A percentile compares a stretch with the other conserved stretches of the same genome.
Conservation (phyloP, 495 filamentous ascomycete species). For the Neurospora sp. region DNA sequence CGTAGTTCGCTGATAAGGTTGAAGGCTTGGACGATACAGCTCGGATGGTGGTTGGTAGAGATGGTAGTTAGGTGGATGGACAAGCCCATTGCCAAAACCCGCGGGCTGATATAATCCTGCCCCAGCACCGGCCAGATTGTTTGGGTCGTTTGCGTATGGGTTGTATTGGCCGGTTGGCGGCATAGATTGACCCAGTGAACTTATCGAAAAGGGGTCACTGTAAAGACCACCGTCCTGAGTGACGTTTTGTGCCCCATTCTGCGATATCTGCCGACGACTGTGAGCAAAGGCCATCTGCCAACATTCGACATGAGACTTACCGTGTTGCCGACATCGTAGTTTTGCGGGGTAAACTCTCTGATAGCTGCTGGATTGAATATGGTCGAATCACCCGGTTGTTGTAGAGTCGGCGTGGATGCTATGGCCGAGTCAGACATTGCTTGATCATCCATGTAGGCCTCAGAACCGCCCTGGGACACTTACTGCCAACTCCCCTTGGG, state of each 20-base stretch:
- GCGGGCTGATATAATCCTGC: constrained; percentile 40
- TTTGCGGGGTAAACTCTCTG: constrained; percentile 71
- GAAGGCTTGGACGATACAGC: constrained; percentile 66
- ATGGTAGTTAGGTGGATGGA: constrained; percentile 84
- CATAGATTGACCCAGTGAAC: constrained; percentile 41
- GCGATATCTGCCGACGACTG: background rate
- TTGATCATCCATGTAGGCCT: background rate
- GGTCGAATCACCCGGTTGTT: constrained; percentile 27
- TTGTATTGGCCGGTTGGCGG: constrained; percentile 45
- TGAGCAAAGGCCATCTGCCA: constrained; percentile 1
- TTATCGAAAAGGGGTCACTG: constrained; percentile 54
- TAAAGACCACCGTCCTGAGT: constrained; percentile 15
- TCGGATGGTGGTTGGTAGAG: constrained; percentile 73
- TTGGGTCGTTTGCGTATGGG: constrained; percentile 54
- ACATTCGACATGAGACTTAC: constrained; percentile 33
- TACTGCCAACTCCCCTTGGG: constrained; percentile 42
- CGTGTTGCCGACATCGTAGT: constrained; percentile 52
- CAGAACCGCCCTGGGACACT: constrained; percentile 11
- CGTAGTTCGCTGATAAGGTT: constrained; percentile 71
- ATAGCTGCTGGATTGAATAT: constrained; percentile 48
- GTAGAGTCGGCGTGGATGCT: constrained; percentile 25
- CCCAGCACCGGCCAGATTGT: constrained; percentile 33
- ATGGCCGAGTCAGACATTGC: background rate
- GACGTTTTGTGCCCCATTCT: constrained; percentile 11
- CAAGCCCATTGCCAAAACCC: constrained; percentile 33